Evolutionary conservation across 2,329 filamentous ascomycete species (phyloP).

Genomic region (Exophiala sp.): DNA sequence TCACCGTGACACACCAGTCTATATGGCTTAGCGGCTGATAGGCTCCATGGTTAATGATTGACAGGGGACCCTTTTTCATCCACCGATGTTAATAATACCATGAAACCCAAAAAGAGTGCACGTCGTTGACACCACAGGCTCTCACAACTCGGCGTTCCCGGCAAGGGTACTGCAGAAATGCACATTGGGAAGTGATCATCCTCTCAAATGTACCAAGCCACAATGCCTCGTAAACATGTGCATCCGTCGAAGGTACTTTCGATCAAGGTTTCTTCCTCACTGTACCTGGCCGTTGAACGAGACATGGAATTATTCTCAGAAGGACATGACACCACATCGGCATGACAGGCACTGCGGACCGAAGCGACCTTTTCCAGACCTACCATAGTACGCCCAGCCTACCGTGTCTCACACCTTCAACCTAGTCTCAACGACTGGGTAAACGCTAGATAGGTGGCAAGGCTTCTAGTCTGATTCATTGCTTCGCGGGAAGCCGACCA

Average conservation of each 20-base stretch:
- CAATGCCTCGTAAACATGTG: neutral
- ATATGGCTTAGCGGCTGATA: no score
- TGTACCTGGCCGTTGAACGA: neutral
- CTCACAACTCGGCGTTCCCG: neutral
- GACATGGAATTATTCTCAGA: neutral
- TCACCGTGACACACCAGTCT: no score
- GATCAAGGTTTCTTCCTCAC: neutral
- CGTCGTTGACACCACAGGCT: neutral
- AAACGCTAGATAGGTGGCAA: no score
- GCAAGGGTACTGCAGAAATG: neutral
- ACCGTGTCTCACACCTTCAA: no score
- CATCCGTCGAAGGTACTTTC: neutral
- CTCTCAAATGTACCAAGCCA: neutral
- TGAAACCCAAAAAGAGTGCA: no score
- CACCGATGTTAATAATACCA: no score
- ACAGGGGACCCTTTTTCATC: no score
- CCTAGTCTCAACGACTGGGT: no score
- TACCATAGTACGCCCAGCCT: no score
- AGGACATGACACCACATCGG: constrained; percentile 1
- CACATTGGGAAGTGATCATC: neutral
- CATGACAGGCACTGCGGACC: constrained; percentile 1
- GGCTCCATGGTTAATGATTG: no score
- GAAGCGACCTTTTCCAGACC: neutral
- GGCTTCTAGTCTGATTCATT: no score
- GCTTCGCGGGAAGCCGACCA: no score